Evolutionary conservation across 108 stramenopile genomes (phyloP).

Genomic region (Stephanodiscus minutulus): DNA sequence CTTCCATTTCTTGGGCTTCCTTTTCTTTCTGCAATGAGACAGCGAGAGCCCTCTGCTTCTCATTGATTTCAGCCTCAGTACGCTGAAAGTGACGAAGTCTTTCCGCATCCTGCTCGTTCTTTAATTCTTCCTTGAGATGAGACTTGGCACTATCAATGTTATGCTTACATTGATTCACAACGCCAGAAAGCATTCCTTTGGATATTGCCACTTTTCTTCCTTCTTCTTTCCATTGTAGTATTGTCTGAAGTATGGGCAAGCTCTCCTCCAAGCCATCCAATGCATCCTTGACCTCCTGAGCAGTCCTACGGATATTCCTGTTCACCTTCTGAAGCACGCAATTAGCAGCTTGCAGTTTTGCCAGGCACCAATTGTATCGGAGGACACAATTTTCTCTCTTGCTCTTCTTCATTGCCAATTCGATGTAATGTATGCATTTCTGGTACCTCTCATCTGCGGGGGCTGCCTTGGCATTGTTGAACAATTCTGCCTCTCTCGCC

Average conservation of each 20-base stretch:
- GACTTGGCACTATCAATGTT: constrained; percentile 88
- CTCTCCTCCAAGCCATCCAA: constrained; percentile 78
- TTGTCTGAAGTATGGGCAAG: constrained; percentile 69
- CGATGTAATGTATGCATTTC: constrained; percentile 75
- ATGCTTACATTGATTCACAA: constrained; percentile 72
- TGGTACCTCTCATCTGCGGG: constrained; percentile 87
- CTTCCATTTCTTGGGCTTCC: constrained; percentile 68
- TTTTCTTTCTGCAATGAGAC: constrained; percentile 53
- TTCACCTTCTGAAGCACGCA: constrained; percentile 83
- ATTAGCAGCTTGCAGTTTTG: constrained; percentile 82
- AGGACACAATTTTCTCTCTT: constrained; percentile 67
- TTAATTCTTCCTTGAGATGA: constrained; percentile 78
- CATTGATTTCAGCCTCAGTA: constrained; percentile 60
- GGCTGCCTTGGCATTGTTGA: constrained; percentile 81
- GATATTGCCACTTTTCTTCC: constrained; percentile 77
- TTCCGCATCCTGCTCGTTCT: constrained; percentile 70
- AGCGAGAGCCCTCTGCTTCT: constrained; percentile 63
- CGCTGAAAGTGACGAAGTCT: constrained; percentile 72
- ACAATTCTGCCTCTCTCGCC: constrained; percentile 85
- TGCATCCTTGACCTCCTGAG: constrained; percentile 77
- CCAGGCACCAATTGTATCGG: constrained; percentile 82
- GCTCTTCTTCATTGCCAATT: constrained; percentile 65
- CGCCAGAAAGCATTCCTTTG: constrained; percentile 72
- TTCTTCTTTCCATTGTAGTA: constrained; percentile 72
- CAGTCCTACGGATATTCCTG: constrained; percentile 81